Evolutionary conservation across 768 basidiomycete species (phyloP).

Genomic region (Collybiopsis luxurians): DNA sequence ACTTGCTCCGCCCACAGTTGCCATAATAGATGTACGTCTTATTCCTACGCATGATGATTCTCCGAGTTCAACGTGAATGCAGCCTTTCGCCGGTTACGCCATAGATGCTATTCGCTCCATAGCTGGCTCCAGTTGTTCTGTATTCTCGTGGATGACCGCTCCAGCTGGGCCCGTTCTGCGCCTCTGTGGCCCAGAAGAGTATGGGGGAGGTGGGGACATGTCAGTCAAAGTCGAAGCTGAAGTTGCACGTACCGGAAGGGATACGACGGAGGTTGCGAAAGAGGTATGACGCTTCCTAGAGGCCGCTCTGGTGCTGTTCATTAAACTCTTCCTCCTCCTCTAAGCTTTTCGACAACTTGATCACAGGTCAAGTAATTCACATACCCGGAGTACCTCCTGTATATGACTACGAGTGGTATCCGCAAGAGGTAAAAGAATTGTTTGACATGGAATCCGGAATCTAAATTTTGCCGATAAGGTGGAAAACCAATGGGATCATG

Average conservation of each 20-base stretch:
- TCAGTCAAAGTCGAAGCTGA: not conserved
- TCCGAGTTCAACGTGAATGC: not conserved
- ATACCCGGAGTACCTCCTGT: not conserved
- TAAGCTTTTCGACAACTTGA: not conserved
- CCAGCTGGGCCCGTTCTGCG: not conserved
- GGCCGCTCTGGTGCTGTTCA: not conserved
- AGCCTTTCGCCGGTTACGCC: not conserved
- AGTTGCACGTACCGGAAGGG: not conserved
- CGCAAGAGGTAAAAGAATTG: not conserved
- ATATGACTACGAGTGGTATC: not conserved
- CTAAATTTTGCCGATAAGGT: not conserved
- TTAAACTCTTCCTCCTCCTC: not conserved
- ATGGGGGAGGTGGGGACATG: not conserved
- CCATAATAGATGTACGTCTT: not conserved
- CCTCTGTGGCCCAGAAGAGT: not conserved
- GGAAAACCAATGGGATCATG: not conserved
- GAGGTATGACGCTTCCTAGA: not conserved
- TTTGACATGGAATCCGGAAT: too few relatives aligned
- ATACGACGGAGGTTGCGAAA: not conserved
- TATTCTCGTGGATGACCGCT: constrained; percentile 1
- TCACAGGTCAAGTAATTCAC: not conserved
- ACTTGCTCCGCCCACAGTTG: not conserved
- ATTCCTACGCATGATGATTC: not conserved
- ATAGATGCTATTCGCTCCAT: not conserved
- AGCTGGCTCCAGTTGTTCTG: not conserved